Evolutionary conservation across 805 yeast species (phyloP), one percentile per base, ranked within the genome.

Genomic region (Saccharomycopsis sp.): DNA sequence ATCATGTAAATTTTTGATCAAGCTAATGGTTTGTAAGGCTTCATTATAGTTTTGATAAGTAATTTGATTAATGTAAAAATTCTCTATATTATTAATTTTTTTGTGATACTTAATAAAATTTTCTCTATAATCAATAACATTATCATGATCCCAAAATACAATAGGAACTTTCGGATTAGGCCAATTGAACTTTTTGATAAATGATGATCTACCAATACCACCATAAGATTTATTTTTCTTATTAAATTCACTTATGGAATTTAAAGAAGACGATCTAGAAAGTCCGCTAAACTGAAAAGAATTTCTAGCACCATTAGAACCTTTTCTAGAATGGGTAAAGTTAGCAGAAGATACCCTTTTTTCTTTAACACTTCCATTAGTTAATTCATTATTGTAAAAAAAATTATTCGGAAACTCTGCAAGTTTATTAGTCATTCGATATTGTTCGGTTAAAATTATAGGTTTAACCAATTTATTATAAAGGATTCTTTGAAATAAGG

Each of bases 381-480:
- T 79, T 44, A 75, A 63, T 26, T 68, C 59, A 14, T 79, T 79
- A 46, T 74, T 79, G 52, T 75, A 75, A 46, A 74, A 74, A 69
- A 70, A 65, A 52, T 72, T 70, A 45, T 72, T 65, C n/a, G 79
- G 69, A 48, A 72, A 74, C 47, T 74, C 79, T 34, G 76, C 67
- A 28, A 74, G 54, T 38, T 67, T 61, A 28, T 29, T 33, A 12
- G 14, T 66, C 79, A 74, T 75, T 52, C 80, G 63, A 56, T 74
- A 75, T 51, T 75, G 81, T 33, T 72, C 79, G 47, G 74, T 78
- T 36, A 75, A 63, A 42, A 79, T 56, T 40, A 72, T 65, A 5
- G 81, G 80, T 3, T 63, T 64, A 49, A 72, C 73, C 1, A 79
- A 78, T 45, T 71, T 61, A 14, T 67, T 60, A 21, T 72, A 66